Base-by-base conservation (phyloP, 768 basidiomycete species). In the Phylloporus rhodoxanthus region DNA sequence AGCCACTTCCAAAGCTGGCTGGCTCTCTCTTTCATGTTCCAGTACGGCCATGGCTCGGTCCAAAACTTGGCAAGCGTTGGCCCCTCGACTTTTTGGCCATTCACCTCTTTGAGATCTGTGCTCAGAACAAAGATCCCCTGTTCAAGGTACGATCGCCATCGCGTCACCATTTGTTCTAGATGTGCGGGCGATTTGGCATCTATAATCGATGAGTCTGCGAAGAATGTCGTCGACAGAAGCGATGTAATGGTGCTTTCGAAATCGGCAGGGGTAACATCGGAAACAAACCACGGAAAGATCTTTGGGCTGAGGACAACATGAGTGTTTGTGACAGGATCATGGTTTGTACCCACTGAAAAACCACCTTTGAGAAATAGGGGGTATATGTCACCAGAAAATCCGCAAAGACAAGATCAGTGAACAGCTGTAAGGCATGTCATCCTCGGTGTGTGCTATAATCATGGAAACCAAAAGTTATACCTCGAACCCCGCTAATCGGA, bases 251-350 rank as follows among this genome's bases (percentile, higher is more conserved):
- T 77, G 43, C 72, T 66, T 21, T 64, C 57, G 66, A 96, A 96
- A 66, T 99, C 95, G 21, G 75, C 70, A 1, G 95, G 93, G 4
- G 89, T 87, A 23, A 94, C 92, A 64, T 96, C 91, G 10, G 89
- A 92, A 40, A 97, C 94, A 63, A 98, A 99, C 93, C 95, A 99
- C 0, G 94, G 94, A 45, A 97, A 87, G 8, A 87, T 72, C 66
- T 99, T 97, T 0, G 93, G 90, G 70, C 93, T 95, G 21, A 2
- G 47, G 15, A 48, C 17, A 37, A 33, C 19, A 41, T 64, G 8
- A 68, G 47, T 11, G 14, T 13, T 45, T 46, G 46, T 41, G 10
- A 45, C 8, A 32, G 8, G 2, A 15, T 11, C 8, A 2, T 8
- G 8, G 26, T 9, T 25, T n/a, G 14, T 36, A 75, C 81, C 51